Base-by-base conservation (phyloP, 371 early-diverging fungal genomes). In the Circinella minor region DNA sequence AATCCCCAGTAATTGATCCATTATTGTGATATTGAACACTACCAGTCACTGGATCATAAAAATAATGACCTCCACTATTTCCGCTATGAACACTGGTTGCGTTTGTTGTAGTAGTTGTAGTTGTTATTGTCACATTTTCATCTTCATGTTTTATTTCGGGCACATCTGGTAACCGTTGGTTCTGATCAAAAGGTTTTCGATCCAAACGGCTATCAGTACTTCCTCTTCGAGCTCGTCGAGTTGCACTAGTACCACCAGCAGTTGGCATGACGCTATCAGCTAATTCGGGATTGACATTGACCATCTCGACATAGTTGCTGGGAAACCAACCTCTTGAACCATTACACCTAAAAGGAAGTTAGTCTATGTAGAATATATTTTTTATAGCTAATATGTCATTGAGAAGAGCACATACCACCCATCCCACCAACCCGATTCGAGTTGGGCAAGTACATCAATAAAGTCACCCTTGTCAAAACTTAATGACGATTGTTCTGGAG, bases 381-480 rank as follows among this genome's bases (percentile, higher is more conserved):
- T 27, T 27, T 27, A 27, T 27, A 27, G 27, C 27, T 46, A 8
- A 36, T 11, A 9, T 15, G 15, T 9, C 47, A 47, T 10, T 1
- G n/a, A 8, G 8, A 55, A 18, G 8, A 55, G 20, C 27, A 57
- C 57, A 57, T 75, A 89, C 83, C 83, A 78, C 37, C 93, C 94
- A 77, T 95, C 92, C 97, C 97, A 96, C 97, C 97, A 96, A 8
- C 97, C 97, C 3, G 94, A 89, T 67, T 92, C 90, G 65, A 94
- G 90, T 70, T 91, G 89, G 3, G 91, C 81, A 37, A 93, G 82
- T 7, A 96, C 96, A 74, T 93, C 89, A 71, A 96, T 91, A 36
- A 88, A 78, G 71, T 95, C 95, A 65, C 92, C 94, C 68, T 87
- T 83, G 36, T 86, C 74, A 71, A 96, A 95, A 36, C 86, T 81